Conservation (phyloP, 495 filamentous ascomycete species). For the Aspergillus nidulans region DNA sequence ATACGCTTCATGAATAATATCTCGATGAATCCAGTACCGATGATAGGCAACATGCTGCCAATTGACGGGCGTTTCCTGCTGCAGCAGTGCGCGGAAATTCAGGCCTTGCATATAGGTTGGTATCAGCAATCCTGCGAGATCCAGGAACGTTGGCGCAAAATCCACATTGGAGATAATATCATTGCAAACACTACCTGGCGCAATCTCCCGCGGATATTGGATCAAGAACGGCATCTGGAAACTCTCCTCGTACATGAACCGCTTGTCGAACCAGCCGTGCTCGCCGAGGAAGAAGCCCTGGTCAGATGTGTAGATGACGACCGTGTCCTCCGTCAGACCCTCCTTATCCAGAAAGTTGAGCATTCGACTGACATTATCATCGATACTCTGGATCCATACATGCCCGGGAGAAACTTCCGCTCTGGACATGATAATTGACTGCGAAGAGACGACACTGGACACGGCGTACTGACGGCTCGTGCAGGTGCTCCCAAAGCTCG, state of each 20-base stretch:
- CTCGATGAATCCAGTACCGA: slow-evolving; percentile 46
- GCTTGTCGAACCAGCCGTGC: slow-evolving; percentile 47
- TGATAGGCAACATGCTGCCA: slow-evolving; percentile 46
- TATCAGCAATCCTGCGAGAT: slow-evolving; percentile 26
- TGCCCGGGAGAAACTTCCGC: slow-evolving; percentile 9
- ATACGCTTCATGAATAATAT: slow-evolving; percentile 34
- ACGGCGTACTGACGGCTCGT: slow-evolving; percentile 9
- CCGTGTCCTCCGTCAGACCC: slow-evolving; percentile 32
- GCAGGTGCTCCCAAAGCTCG: slow-evolving; percentile 11
- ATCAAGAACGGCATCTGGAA: slow-evolving; percentile 47
- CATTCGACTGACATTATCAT: slow-evolving; percentile 40
- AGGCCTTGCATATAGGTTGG: slow-evolving; percentile 44
- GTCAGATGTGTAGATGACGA: slow-evolving; percentile 42
- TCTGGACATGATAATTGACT: slow-evolving; percentile 16
- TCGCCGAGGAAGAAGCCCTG: slow-evolving; percentile 48
- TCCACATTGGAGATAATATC: slow-evolving; percentile 45
- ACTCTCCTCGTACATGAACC: slow-evolving; percentile 45
- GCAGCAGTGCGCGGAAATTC: slow-evolving; percentile 26
- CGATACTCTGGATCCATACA: slow-evolving; percentile 36
- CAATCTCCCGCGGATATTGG: slow-evolving; percentile 33
- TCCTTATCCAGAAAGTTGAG: slow-evolving; percentile 34
- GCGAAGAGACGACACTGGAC: slow-evolving; percentile 17
- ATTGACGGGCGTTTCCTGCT: slow-evolving; percentile 20
- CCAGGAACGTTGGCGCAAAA: slow-evolving; percentile 41
- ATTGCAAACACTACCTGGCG: slow-evolving; percentile 26